Evolutionary conservation across 345 rosid genomes (phyloP), one percentile per base, ranked within the genome.

Genomic region (Populus davidiana): DNA sequence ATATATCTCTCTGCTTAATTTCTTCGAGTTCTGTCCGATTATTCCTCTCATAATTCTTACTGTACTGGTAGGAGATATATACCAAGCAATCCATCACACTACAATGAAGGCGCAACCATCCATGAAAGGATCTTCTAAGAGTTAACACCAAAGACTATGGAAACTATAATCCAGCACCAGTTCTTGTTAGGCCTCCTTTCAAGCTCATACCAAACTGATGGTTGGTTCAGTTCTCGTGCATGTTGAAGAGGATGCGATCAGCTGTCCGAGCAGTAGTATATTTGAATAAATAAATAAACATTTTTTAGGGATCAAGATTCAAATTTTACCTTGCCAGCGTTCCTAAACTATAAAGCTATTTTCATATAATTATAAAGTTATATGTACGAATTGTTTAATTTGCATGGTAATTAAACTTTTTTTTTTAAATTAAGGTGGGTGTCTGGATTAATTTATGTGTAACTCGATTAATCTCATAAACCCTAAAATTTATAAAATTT

Each of bases 131-230:
- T 93, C 50, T 93, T 18, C 81, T 91, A 63, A 88, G 73, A 73
- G 91, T 65, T 54, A 92, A 88, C 74, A 78, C 88, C 77, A 83
- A 80, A 77, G 99, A 96, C 84, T 92, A 96, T 77, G 98, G 97
- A n/a, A 82, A 77, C 69, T 91, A 77, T 73, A 91, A 86, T 77
- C 94, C 99, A 44, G 69, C 87, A 27, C 96, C 96, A 62, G 85
- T 87, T 77, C 88, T 96, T 66, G 89, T 80, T 8, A 86, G 84
- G 88, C 99, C 99, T 71, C 99, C 93, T 83, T 96, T 84, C 93
- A 93, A 96, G 93, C 93, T 90, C 85, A 96, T 93, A 80, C 98
- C 96, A 41, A 91, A 93, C 81, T 95, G 85, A 92, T 86, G 54
- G 8, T 36, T 35, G 43, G 21, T 20, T 38, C 49, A 8, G 5